Evolutionary conservation across 2,329 filamentous ascomycete genomes (phyloP), one percentile per base, ranked within the genome.

Genomic region (Aspergillus ruber): DNA sequence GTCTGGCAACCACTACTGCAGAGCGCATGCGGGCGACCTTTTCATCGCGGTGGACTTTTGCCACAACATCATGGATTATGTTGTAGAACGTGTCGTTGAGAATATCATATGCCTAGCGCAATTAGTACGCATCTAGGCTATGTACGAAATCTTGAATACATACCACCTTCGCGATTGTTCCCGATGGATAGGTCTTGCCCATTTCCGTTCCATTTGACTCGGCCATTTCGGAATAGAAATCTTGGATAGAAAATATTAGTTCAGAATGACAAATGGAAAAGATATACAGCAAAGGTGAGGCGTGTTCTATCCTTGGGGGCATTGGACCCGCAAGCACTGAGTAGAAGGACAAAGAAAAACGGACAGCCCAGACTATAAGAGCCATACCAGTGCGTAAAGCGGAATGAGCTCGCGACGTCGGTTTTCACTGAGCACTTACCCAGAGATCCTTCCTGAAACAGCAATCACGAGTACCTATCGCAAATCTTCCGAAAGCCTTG

Each of bases 11-110:
- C 20, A 73, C 60, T 23, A 73, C 63, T 50, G 77, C 66, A 57
- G 77, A 66, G 66, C 75, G 74, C 75, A 79, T 79, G 48, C 80
- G 76, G 38, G 80, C 73, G 50, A 78, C 67, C 66, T 83, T 83
- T 62, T 83, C 80, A 48, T 78, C 72, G 52, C 78, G 78, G 59
- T 84, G 81, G 27, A 75, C 76, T 53, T 78, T 73, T 25, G 80
- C 69, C 46, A 81, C 76, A 20, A 80, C 74, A 56, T 79, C 76
- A 63, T 82, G 77, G 55, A 83, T 76, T 55, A 83, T 79, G 57
- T 78, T 81, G 57, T 79, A 73, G 39, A 84, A 70, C 18, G 74
- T 74, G 50, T 80, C 77, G 50, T 82, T 77, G 56, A 83, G 66
- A 46, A 83, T 75, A 33, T 71, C 68, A 46, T 67, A 65, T 33